Conservation (phyloP, 169 alveolate genomes). For the Hepatocystis sp. region DNA sequence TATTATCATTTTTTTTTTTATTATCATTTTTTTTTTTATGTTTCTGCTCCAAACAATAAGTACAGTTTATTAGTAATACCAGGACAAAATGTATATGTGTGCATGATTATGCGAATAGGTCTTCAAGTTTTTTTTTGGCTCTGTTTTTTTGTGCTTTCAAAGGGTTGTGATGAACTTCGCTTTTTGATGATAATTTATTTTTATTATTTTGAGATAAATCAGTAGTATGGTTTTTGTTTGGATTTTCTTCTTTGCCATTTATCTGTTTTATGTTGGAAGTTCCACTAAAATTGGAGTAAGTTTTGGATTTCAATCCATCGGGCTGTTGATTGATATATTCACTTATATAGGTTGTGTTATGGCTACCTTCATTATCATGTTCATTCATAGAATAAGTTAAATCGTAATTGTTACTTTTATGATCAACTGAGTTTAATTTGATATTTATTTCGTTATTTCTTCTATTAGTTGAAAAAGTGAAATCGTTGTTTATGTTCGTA, state of each 20-base stretch:
- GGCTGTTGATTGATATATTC: constrained; percentile 9
- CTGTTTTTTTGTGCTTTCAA: constrained; percentile 36
- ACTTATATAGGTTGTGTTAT: neutral
- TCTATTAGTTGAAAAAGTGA: neutral
- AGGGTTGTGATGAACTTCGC: constrained; percentile 58
- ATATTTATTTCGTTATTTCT: neutral
- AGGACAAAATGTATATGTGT: neutral
- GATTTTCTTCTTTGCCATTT: constrained; percentile 21
- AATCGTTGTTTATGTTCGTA: neutral
- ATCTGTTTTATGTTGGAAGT: constrained; percentile 37
- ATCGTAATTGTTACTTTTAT: constrained; percentile 36
- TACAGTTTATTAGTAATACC: too few relatives aligned
- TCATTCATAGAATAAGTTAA: constrained; percentile 36
- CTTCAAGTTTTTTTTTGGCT: constrained; percentile 63
- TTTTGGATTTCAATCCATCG: constrained; percentile 4
- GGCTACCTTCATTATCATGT: constrained; percentile 3
- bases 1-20: too few relatives aligned
- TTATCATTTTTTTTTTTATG: too few relatives aligned
- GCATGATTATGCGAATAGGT: constrained; percentile 43
- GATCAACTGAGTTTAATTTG: constrained; percentile 3
- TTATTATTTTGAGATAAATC: constrained; percentile 25
- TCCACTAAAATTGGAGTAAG: constrained; percentile 11
- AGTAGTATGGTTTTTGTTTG: constrained; percentile 15
- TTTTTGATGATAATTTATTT: constrained; percentile 43
- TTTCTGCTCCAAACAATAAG: too few relatives aligned